Evolutionary conservation across 2,329 filamentous ascomycete species (phyloP).

Genomic region (Calonectria henricotiae): DNA sequence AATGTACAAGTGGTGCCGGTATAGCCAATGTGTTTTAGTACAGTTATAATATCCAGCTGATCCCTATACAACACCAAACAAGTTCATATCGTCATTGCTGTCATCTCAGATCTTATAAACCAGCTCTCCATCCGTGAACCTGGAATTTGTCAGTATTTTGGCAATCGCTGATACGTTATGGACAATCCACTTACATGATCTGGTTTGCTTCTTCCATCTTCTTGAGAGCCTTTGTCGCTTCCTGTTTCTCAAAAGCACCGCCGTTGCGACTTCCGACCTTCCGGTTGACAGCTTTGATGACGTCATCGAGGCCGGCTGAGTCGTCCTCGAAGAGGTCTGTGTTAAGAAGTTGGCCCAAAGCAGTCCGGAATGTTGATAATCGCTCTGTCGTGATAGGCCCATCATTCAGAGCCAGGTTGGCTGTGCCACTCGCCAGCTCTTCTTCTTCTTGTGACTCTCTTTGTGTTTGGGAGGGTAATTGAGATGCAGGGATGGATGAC

Average conservation of each 20-base stretch:
- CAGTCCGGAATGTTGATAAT: slow-evolving; percentile 82
- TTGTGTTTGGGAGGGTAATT: slow-evolving; percentile 69
- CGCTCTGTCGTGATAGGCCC: slow-evolving; percentile 74
- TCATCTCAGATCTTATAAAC: slow-evolving; percentile 78
- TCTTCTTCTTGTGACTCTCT: slow-evolving; percentile 64
- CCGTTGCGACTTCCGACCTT: slow-evolving; percentile 71
- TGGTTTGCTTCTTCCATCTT: slow-evolving; percentile 88
- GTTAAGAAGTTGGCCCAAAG: slow-evolving; percentile 87
- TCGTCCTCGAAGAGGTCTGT: slow-evolving; percentile 91
- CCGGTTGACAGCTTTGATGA: slow-evolving; percentile 86
- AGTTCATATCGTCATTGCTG: slow-evolving; percentile 21
- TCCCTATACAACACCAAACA: slow-evolving; percentile 33
- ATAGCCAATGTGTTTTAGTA: background rate
- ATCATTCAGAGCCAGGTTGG: slow-evolving; percentile 62
- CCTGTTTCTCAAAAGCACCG: slow-evolving; percentile 77
- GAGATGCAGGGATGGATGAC: slow-evolving; percentile 85
- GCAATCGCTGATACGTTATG: background rate
- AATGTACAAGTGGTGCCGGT: slow-evolving; percentile 8
- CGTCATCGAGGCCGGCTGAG: slow-evolving; percentile 80
- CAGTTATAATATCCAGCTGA: background rate
- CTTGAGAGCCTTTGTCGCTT: slow-evolving; percentile 84
- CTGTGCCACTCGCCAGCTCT: slow-evolving; percentile 62
- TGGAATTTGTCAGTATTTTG: slow-evolving; percentile 53
- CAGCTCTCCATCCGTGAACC: slow-evolving; percentile 75
- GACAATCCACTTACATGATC: slow-evolving; percentile 85